Percentiles rank a stretch among this genome's conserved stretches.
These are phyloP conservation scores for Russula dissimulans DNA, from an alignment of 768 basidiomycete genomes.

Conservation along the genomic window DNA sequence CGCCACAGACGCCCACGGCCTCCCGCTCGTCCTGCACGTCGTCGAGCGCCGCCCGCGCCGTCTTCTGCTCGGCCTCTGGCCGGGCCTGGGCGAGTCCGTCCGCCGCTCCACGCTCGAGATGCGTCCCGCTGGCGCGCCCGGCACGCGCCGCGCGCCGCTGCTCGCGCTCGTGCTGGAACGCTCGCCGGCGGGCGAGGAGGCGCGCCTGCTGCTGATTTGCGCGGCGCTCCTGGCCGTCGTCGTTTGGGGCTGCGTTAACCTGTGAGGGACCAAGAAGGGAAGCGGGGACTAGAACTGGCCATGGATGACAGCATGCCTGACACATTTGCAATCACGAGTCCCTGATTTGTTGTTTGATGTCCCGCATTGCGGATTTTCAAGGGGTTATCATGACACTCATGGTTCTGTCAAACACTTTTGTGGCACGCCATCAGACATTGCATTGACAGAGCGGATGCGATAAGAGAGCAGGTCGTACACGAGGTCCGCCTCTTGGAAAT, in stretches of 20 bases:
- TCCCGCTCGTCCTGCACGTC: constrained; percentile 15
- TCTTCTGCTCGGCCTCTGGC: neutral
- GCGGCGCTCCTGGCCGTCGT: constrained; percentile 4
- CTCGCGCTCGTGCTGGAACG: constrained; percentile 9
- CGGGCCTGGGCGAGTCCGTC: neutral
- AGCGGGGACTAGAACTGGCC: too few species aligned
- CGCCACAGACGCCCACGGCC: constrained; percentile 13
- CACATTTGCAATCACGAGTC: too few species aligned
- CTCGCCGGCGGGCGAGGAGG: constrained; percentile 18
- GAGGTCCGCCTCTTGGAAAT: too few species aligned
- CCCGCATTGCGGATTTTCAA: too few species aligned
- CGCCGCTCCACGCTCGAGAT: constrained; percentile 4
- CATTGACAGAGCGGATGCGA: too few species aligned
- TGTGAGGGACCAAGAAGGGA: neutral
- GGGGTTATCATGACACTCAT: too few species aligned
- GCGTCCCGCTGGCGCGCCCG: constrained; percentile 12
- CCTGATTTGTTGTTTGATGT: too few species aligned
- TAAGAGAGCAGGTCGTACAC: too few species aligned
- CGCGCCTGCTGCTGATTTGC: constrained; percentile 11
- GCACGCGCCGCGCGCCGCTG: constrained; percentile 8
- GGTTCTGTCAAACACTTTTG: too few species aligned
- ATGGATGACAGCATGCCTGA: too few species aligned
- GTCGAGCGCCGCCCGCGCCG: constrained; percentile 2
- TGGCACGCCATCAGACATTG: too few species aligned
- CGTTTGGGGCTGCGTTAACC: constrained; percentile 8